A percentile compares a stretch with the other conserved stretches of the same genome.
Conservation (phyloP, 2,329 filamentous ascomycete species). For the Cladosporium colombiae region DNA sequence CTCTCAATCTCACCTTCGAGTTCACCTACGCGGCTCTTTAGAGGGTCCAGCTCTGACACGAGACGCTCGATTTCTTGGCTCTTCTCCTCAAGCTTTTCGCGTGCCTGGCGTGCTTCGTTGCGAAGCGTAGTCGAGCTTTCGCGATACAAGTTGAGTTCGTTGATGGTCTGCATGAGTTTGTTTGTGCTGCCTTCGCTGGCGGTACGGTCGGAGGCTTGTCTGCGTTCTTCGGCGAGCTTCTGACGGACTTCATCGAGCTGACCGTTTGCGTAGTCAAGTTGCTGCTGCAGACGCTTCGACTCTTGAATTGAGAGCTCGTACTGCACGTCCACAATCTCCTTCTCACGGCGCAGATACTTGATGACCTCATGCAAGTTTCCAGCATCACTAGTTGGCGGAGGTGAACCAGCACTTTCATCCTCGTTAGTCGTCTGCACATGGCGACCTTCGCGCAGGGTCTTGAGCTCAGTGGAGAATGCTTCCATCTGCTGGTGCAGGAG, state of each 20-base stretch:
- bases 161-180: conserved; percentile 90
- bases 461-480: conserved; percentile 72
- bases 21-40: conserved; percentile 77
- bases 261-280: conserved; percentile 80
- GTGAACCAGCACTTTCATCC: conserved; percentile 50
- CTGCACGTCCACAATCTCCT: conserved; percentile 97
- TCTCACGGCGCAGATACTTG: conserved; percentile 87
- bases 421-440: conserved; percentile 51
- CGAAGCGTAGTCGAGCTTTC: conserved; percentile 92
- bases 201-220: conserved; percentile 70
- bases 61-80: conserved; percentile 73
- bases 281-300: conserved; percentile 82
- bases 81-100: conserved; percentile 74
- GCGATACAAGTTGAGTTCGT: conserved; percentile 92
- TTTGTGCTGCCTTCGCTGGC: conserved; percentile 77
- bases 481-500: conserved; percentile 88
- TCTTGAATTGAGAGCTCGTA: conserved; percentile 88
- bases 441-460: conserved; percentile 75
- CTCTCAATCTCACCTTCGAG: conserved; percentile 78
- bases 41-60: conserved; percentile 72
- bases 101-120: conserved; percentile 78
- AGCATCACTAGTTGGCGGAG: conserved; percentile 37
- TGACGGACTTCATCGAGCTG: conserved; percentile 87
- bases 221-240: conserved; percentile 87
- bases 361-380: conserved; percentile 88